phyloP scores from a whole-genome alignment of 306 rosid genomes.

The Lagenaria siceraria region DNA sequence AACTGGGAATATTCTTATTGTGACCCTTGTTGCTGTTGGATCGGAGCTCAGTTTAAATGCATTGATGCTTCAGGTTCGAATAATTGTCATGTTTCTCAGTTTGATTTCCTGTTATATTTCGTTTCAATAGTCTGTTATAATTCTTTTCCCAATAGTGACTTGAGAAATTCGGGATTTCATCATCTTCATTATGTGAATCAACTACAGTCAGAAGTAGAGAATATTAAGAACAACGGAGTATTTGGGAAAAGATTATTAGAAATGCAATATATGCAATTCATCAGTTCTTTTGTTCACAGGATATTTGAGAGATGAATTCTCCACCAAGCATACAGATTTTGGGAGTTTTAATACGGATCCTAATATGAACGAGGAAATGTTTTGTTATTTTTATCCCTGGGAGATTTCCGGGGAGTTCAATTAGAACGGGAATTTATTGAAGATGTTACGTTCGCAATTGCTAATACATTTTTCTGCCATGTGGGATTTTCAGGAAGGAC shows the following conservation, averaged over 20 bases:
- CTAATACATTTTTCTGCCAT: neutral
- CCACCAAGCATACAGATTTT: neutral
- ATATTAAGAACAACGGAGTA: neutral
- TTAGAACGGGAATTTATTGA: neutral
- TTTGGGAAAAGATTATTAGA: neutral
- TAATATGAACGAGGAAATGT: neutral
- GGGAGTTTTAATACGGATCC: neutral
- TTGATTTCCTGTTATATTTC: neutral
- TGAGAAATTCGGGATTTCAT: neutral
- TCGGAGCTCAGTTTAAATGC: constrained; percentile 82
- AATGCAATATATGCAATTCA: neutral
- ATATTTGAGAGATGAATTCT: neutral
- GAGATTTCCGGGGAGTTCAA: neutral
- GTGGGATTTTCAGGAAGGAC: constrained; percentile 69
- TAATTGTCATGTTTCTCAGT: neutral
- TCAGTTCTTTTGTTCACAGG: neutral
- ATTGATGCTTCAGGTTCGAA: constrained; percentile 73
- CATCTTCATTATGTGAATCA: neutral
- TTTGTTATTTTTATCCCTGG: neutral
- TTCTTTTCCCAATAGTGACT: neutral
- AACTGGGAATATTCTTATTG: constrained; percentile 59
- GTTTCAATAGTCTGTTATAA: neutral
- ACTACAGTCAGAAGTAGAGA: neutral
- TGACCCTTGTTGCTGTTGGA: constrained; percentile 78
- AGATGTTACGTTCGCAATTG: neutral